Evolutionary conservation across 2,329 filamentous ascomycete genomes (phyloP), one percentile per base, ranked within the genome.

Genomic region (Aspergillus novofumigatus): DNA sequence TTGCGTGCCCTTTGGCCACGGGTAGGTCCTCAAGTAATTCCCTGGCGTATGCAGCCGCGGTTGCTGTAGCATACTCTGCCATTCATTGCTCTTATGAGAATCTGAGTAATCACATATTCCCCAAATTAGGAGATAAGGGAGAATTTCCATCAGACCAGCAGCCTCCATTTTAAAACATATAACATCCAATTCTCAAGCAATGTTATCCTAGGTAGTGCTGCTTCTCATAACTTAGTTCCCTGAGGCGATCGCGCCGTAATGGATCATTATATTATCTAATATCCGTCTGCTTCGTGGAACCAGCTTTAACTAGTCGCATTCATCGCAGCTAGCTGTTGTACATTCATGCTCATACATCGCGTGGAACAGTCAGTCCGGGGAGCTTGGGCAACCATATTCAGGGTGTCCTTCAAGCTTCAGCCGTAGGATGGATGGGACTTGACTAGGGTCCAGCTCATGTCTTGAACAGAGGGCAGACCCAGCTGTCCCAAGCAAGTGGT

Each of bases 51-150:
- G 68, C 72, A 3, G 69, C 73, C 6, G 66, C 74, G 4, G 59
- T 67, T 3, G 57, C 65, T 3, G 67, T 72, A 0, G 75, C 74
- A 57, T 74, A 76, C 0, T 41, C 25, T 76, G 72, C 75, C 73
- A 78, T 3, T 42, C 29, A 9, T 77, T 69, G 25, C 69, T 69
- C 59, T 76, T 77, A 52, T 77, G 73, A 0, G 66, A 70, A 55
- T 78, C 76, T 3, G 72, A 66, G 49, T 77, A 78, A 49, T 77
- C 72, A 23, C 70, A 78, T 0, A 78, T 75, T 0, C 74, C 75
- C 10, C 76, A 75, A 47, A 79, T 70, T 0, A 75, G 61, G 0
- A 79, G 55, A 4, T 72, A 75, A 0, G 76, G 75, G 0, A 77
- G 53, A 0, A 64, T 60, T 56, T 68, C 64, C 62, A 64, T 66